Evolutionary conservation across 1,284 basidiomycete genomes (phyloP).

Genomic region (Malassezia caprae): DNA sequence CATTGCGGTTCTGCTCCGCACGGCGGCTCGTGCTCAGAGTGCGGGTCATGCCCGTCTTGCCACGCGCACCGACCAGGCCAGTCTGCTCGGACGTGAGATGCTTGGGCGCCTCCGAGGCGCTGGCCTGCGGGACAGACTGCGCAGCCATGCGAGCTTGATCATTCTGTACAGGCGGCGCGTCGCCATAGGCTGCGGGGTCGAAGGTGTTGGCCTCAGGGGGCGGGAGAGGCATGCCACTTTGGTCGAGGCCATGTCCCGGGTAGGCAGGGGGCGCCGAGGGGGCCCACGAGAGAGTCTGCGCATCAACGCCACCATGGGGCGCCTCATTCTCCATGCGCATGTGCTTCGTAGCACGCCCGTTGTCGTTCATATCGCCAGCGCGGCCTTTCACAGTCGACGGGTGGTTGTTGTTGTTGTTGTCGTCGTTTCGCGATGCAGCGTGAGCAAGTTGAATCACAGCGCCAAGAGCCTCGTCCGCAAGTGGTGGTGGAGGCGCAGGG

Average conservation of each 20-base stretch:
- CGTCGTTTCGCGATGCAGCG: slow-evolving; percentile 12
- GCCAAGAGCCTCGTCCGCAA: slow-evolving; percentile 16
- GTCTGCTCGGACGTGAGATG: slow-evolving; percentile 17
- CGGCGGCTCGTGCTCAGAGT: slow-evolving; percentile 34
- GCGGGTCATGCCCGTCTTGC: slow-evolving; percentile 20
- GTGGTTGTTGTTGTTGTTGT: background rate
- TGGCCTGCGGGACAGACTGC: background rate
- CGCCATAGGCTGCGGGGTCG: slow-evolving; percentile 10
- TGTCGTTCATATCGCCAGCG: slow-evolving; percentile 11
- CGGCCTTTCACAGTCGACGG: slow-evolving; percentile 4
- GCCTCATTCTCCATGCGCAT: slow-evolving; percentile 13
- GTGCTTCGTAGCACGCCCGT: slow-evolving; percentile 11
- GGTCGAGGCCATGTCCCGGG: slow-evolving; percentile 13
- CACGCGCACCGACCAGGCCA: slow-evolving; percentile 17
- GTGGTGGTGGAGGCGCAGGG: slow-evolving; percentile 15
- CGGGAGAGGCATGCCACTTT: slow-evolving; percentile 8
- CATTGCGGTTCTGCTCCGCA: slow-evolving; percentile 28
- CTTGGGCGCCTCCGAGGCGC: slow-evolving; percentile 1
- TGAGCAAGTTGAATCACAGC: slow-evolving; percentile 19
- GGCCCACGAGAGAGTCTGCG: slow-evolving; percentile 14
- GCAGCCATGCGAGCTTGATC: slow-evolving; percentile 14
- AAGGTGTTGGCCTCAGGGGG: slow-evolving; percentile 11
- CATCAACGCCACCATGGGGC: slow-evolving; percentile 7
- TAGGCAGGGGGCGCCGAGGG: slow-evolving; percentile 16
- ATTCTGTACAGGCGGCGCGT: slow-evolving; percentile 5